Evolutionary conservation across 352 stramenopile genomes (phyloP).

Genomic region (Blastocystis hominis): DNA sequence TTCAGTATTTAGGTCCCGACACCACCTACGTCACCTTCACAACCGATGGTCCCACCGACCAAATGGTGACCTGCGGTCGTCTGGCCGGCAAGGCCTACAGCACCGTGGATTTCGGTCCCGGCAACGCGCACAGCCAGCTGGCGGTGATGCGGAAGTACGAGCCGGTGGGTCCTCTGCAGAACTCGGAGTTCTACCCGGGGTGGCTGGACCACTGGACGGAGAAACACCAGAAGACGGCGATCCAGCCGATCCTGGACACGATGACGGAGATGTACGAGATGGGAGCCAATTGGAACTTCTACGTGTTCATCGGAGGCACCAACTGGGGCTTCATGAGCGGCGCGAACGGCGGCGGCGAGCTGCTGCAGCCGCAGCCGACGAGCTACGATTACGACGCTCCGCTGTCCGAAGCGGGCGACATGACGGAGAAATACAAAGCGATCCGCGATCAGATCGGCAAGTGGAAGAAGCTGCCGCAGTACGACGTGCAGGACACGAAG

Average conservation of each 20-base stretch:
- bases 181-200: slow-evolving; percentile 62
- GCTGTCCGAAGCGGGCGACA: slow-evolving; percentile 56
- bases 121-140: slow-evolving; percentile 27
- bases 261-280: slow-evolving; percentile 51
- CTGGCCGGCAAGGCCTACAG: slow-evolving; percentile 58
- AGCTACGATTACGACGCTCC: slow-evolving; percentile 63
- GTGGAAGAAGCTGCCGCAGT: slow-evolving; percentile 2
- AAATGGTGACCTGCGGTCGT: slow-evolving; percentile 37
- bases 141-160: slow-evolving; percentile 59
- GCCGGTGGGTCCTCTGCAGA: slow-evolving; percentile 58
- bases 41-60: slow-evolving; percentile 58
- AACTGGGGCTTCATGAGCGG: slow-evolving; percentile 63
- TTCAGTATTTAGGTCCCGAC: slow-evolving; percentile 59
- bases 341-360: slow-evolving; percentile 59
- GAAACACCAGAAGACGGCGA: slow-evolving; percentile 24
- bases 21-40: slow-evolving; percentile 59
- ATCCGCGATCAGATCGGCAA: slow-evolving; percentile 33
- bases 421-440: slow-evolving; percentile 14
- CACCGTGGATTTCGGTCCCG: slow-evolving; percentile 59
- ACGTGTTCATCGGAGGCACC: slow-evolving; percentile 64
- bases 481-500: background rate
- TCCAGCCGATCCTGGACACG: slow-evolving; percentile 40
- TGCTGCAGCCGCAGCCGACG: slow-evolving; percentile 59
- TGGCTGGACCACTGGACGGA: slow-evolving; percentile 63
- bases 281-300: slow-evolving; percentile 62